Conservation (phyloP, 1,284 basidiomycete genomes). For the Ganoderma sp. region DNA sequence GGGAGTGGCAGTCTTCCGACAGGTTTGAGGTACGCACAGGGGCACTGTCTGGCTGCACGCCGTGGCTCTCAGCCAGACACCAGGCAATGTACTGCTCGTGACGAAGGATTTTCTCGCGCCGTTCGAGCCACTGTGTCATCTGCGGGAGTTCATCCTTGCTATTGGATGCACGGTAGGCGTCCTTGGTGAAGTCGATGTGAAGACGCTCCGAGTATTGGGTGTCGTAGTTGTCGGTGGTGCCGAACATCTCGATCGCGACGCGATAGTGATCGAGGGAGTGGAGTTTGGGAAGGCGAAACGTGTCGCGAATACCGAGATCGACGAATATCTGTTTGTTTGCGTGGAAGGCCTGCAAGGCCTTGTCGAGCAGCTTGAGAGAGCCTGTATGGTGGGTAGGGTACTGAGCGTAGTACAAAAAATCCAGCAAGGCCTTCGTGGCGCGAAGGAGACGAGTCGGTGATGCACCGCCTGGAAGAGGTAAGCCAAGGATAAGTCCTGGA, state of each 20-base stretch:
- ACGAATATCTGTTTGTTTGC: conserved; percentile 14
- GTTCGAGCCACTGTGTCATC: conserved; percentile 46
- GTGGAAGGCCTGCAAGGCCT: conserved; percentile 1
- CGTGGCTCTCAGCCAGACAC: too few relatives aligned
- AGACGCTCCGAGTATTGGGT: conserved; percentile 31
- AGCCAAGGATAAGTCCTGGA: conserved; percentile 35
- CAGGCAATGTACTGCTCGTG: conserved; percentile 14
- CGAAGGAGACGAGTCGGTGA: conserved; percentile 5
- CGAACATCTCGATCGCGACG: conserved; percentile 4
- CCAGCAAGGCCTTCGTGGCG: neutral
- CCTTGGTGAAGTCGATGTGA: conserved; percentile 39
- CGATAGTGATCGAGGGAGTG: conserved; percentile 18
- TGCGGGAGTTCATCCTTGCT: conserved; percentile 44
- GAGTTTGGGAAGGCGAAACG: conserved; percentile 37
- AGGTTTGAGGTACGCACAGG: too few relatives aligned
- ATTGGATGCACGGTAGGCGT: conserved; percentile 40
- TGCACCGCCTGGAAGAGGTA: conserved; percentile 21
- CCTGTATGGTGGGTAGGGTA: neutral
- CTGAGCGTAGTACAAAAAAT: conserved; percentile 13
- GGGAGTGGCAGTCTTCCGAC: too few relatives aligned
- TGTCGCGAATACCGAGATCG: conserved; percentile 21
- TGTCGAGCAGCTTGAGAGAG: neutral
- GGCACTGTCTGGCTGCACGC: too few relatives aligned
- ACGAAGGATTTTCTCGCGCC: conserved; percentile 32
- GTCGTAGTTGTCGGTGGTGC: conserved; percentile 17